Base-by-base conservation (phyloP, 148 eudicot species). In the Fagopyrum esculentum region DNA sequence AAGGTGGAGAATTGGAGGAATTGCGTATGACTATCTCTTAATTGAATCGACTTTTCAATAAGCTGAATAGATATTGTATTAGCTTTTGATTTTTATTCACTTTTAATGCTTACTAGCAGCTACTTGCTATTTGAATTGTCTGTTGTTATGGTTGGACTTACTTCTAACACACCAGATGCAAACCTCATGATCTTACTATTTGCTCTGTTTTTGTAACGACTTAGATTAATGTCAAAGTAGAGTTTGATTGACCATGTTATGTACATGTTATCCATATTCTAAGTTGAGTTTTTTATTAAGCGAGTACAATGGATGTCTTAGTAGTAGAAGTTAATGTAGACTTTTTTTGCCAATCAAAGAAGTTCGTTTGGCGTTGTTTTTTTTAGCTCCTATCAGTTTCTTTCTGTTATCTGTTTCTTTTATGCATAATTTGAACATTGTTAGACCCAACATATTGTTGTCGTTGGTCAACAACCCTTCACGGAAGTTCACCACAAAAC, bases 1-100 rank as follows among this genome's bases (percentile, higher is more conserved):
- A 86, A 81, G 96, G 96, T 72, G 92, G 97, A 97, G 98, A 94
- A 77, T 86, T 86, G 75, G 98, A 94, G 83, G 96, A 90, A 44
- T 74, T 91, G 79, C 97, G 97, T 93, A 87, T 40, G 49, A 6
- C 71, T 51, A 47, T 64, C 4, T 72, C 73, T 68, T 4, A 35
- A 57, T 57, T 68, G 2, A 30, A 12, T 35, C n/a, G 71, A 43
- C 15, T 64, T 43, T 22, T 9, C 6, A 29, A 15, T n/a, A 55
- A 55, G 17, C 2, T 50, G 0, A 5, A 5, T 7, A 22, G 51
- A 48, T 48, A 48, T 6, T 5, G 6, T 8, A 48, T 11, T 6
- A 48, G 7, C 51, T 48, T 48, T 11, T 1, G 52, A 45, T 10
- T n/a, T 50, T 0, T 19, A 49, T 22, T 19, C 43, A 26, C 59